Percentiles rank a stretch among this genome's conserved stretches.
These are phyloP conservation scores for Trichophyton simii DNA, from an alignment of 2,329 filamentous ascomycete genomes.

Conservation along the genomic window DNA sequence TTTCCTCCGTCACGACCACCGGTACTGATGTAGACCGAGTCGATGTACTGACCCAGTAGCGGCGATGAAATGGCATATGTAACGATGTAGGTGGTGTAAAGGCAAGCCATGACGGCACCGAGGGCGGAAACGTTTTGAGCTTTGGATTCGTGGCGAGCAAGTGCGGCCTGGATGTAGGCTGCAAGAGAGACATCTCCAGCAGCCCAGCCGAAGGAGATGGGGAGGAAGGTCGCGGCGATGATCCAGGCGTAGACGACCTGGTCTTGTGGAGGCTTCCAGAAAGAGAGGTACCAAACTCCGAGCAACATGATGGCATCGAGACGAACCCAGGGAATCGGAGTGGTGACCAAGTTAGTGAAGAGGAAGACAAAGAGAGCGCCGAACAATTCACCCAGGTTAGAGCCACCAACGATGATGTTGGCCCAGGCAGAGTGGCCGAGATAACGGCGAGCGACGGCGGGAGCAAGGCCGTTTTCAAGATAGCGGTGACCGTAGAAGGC, in stretches of 20 bases:
- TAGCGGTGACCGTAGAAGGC: conserved; percentile 41
- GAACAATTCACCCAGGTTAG: conserved; percentile 40
- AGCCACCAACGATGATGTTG: conserved; percentile 41
- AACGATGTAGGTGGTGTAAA: conserved; percentile 40
- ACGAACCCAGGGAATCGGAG: conserved; percentile 41
- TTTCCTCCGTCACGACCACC: conserved; percentile 21
- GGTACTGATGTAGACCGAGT: conserved; percentile 27
- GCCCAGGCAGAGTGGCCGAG: conserved; percentile 38
- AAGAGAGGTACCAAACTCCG: conserved; percentile 40
- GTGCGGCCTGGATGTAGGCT: conserved; percentile 40
- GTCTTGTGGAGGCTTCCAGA: conserved; percentile 31
- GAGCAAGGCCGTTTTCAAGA: conserved; percentile 39
- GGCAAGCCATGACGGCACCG: conserved; percentile 41
- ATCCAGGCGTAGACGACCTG: conserved; percentile 37
- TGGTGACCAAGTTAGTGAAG: conserved; percentile 38
- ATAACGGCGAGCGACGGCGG: conserved; percentile 36
- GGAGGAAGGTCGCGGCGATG: conserved; percentile 35
- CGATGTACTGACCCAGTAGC: conserved; percentile 36
- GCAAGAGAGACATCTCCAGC: conserved; percentile 41
- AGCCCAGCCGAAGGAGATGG: conserved; percentile 40
- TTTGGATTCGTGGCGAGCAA: conserved; percentile 35
- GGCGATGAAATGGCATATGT: conserved; percentile 36
- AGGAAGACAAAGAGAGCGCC: conserved; percentile 39
- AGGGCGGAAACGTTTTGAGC: conserved; percentile 37
- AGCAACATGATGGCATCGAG: conserved; percentile 36